A percentile compares a stretch with the other conserved stretches of the same genome.
phyloP scores from a whole-genome alignment of 2,329 filamentous ascomycete species.

The Fusarium sp. region DNA sequence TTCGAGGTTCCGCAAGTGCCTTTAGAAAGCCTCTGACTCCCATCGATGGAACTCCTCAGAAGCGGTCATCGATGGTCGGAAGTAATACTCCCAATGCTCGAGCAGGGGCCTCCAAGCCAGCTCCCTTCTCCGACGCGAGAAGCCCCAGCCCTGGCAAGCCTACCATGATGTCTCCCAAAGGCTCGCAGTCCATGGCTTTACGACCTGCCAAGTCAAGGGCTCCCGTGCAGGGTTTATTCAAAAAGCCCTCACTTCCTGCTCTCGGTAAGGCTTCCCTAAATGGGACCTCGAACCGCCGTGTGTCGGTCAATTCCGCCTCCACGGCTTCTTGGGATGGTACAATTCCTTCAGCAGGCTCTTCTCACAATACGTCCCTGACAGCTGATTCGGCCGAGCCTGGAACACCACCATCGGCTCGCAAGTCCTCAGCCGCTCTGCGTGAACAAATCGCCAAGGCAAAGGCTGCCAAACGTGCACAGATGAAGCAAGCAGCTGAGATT shows the following conservation, averaged over 20 bases:
- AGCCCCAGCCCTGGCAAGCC: constrained; percentile 54
- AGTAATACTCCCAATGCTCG: constrained; percentile 41
- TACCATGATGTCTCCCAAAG: constrained; percentile 48
- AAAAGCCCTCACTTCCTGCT: constrained; percentile 62
- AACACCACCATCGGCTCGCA: constrained; percentile 52
- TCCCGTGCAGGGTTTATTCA: constrained; percentile 63
- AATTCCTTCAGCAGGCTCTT: constrained; percentile 37
- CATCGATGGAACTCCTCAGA: constrained; percentile 57
- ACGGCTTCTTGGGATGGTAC: constrained; percentile 45
- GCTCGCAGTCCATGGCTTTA: constrained; percentile 57
- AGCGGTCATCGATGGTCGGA: constrained; percentile 34
- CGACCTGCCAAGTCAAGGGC: constrained; percentile 60
- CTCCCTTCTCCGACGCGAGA: constrained; percentile 38
- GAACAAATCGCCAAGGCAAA: constrained; percentile 95
- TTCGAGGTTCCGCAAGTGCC: constrained; percentile 55
- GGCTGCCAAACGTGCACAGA: constrained; percentile 73
- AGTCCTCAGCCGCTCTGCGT: constrained; percentile 82
- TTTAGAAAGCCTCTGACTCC: constrained; percentile 56
- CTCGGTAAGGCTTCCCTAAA: constrained; percentile 43
- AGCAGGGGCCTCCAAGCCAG: constrained; percentile 40
- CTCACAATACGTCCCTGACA: constrained; percentile 19
- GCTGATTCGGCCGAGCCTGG: constrained; percentile 23
- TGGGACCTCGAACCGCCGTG: constrained; percentile 10
- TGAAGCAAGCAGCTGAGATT: constrained; percentile 46
- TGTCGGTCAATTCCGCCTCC: constrained; percentile 26